Percentiles rank a stretch among this genome's conserved stretches.
Evolutionary conservation across 352 stramenopile genomes (phyloP).

Genomic region (Pythium aphanidermatum): DNA sequence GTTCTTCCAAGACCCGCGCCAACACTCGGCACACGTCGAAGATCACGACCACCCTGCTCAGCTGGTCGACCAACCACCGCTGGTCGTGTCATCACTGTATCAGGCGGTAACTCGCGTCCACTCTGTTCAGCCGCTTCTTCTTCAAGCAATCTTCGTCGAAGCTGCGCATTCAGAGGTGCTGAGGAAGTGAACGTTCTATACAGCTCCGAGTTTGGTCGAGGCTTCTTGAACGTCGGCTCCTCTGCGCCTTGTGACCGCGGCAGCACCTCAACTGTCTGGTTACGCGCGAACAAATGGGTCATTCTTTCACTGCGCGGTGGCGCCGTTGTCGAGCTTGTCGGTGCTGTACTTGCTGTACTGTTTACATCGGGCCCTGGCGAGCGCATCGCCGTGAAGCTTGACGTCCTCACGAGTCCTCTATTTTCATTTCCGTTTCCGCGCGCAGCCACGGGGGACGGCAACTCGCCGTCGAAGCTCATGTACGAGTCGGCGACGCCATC

Average conservation of each 20-base stretch:
- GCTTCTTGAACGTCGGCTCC: constrained; percentile 29
- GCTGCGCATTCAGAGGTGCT: constrained; percentile 48
- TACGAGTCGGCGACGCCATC: constrained; percentile 10
- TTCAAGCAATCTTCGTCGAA: constrained; percentile 49
- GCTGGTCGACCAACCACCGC: too few relatives aligned
- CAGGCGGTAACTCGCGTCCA: constrained; percentile 6
- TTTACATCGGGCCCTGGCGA: too few relatives aligned
- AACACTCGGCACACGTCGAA: constrained; percentile 3
- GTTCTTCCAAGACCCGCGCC: constrained; percentile 22
- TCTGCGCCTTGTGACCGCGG: constrained; percentile 22
- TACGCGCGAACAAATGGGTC: constrained; percentile 50
- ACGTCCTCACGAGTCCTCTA: too few relatives aligned
- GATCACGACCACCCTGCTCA: neutral
- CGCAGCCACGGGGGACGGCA: too few relatives aligned
- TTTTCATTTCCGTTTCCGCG: too few relatives aligned
- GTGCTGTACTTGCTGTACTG: neutral
- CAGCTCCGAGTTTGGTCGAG: constrained; percentile 49
- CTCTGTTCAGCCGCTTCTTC: constrained; percentile 24
- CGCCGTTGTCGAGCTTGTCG: neutral
- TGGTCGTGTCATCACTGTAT: constrained; percentile 12
- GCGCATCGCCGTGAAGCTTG: too few relatives aligned
- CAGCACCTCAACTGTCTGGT: constrained; percentile 72
- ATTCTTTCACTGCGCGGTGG: constrained; percentile 13
- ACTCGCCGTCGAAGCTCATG: constrained; percentile 1
- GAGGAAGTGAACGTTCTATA: constrained; percentile 70